Evolutionary conservation across 495 filamentous ascomycete species (phyloP), one percentile per base, ranked within the genome.

Genomic region (Umbilicaria muhlenbergii): DNA sequence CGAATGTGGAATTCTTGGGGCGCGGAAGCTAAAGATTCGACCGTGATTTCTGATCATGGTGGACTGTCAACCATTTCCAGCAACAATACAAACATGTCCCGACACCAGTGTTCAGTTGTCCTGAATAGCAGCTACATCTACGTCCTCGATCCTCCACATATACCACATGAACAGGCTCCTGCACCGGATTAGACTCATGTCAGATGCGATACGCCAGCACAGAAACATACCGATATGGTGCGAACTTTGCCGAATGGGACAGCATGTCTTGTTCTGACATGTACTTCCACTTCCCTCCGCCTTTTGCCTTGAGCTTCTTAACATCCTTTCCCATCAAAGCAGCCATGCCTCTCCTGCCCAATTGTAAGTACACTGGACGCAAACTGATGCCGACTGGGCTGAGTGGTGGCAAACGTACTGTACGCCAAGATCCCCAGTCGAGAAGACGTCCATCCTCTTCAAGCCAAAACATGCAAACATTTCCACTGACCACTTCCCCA

Each of bases 381-480:
- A 33, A 18, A 3, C 11, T 8, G 7, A 38, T 11, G 19, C 32
- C 19, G 32, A 41, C 43, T 28, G 24, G 24, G 31, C 32, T 12
- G 32, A n/a, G 19, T 21, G 24, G 31, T 15, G 33, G 28, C 7
- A 15, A 41, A 67, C 75, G 62, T 59, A 79, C 77, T 95, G 88
- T 41, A 98, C 85, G 13, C 91, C 91, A 55, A 98, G 60, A 67
- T 98, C 91, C 0, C 91, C 92, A 13, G 81, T 78, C 5, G 81
- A 86, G 54, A 98, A 94, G 19, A 98, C 80, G 67, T 96, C 89
- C 69, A 83, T 79, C 18, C 92, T 70, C 70, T 94, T 94, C 36
- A 96, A 63, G 11, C 73, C 80, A 60, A 96, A 96, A 56, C 81
- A 82, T 47, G 86, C 81, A 64, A 98, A 98, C 89, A 95, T 96